Percentiles rank a stretch among this genome's conserved stretches.
Conservation (phyloP, 257 asterid genomes). For the Salvia splendens region DNA sequence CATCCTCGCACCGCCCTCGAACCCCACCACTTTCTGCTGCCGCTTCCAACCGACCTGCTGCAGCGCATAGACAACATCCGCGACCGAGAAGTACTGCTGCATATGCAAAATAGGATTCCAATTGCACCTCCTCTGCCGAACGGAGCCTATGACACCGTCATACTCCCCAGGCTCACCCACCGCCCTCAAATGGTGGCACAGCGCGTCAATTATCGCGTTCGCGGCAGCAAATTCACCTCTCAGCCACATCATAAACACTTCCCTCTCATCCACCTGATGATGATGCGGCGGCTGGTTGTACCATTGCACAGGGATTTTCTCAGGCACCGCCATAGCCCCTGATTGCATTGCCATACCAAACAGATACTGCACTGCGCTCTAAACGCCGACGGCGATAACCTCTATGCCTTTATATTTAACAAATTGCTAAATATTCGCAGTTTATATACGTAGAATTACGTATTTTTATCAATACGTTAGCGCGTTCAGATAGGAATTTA, state of each 20-base stretch:
- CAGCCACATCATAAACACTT: constrained; percentile 74
- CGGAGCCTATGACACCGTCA: constrained; percentile 63
- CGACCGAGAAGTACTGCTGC: constrained; percentile 90
- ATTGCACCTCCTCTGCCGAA: constrained; percentile 76
- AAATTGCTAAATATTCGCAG: background rate
- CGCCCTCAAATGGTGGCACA: constrained; percentile 73
- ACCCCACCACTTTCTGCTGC: constrained; percentile 49
- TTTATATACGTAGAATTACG: constrained; percentile 22
- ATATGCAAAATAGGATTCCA: constrained; percentile 82
- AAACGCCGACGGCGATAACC: constrained; percentile 14
- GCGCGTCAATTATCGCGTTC: constrained; percentile 83
- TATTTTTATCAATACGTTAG: constrained; percentile 12
- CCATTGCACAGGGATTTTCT: constrained; percentile 51
- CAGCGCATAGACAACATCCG: constrained; percentile 67
- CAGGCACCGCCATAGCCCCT: constrained; percentile 53
- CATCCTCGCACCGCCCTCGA: constrained; percentile 49
- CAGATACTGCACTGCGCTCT: background rate
- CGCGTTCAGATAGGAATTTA: constrained; percentile 26
- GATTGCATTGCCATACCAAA: constrained; percentile 62
- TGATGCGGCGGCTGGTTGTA: constrained; percentile 40
- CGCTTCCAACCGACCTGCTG: constrained; percentile 75
- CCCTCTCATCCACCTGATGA: constrained; percentile 64
- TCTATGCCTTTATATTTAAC: background rate
- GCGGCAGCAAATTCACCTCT: constrained; percentile 93
- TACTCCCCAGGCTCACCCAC: constrained; percentile 80